Conservation (phyloP, 495 filamentous ascomycete genomes). For the Xanthoparmelia taractica region DNA sequence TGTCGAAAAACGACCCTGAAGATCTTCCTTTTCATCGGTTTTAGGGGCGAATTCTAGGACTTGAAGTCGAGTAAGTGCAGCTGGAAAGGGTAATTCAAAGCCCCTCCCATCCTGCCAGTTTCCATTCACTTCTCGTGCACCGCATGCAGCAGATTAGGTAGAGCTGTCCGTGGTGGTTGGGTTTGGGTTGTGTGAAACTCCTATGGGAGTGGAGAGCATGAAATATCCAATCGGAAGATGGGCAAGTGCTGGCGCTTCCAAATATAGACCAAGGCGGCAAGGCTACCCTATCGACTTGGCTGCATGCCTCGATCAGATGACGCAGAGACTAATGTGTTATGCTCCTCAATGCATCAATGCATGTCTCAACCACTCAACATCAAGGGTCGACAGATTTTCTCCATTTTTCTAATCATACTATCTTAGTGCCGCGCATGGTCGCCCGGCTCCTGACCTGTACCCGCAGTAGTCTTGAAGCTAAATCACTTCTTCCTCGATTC, state of each 20-base stretch:
- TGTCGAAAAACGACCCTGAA: too few relatives aligned
- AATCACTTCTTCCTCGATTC: background rate
- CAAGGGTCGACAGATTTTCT: background rate
- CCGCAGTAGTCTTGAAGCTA: conserved; percentile 1
- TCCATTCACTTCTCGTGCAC: background rate
- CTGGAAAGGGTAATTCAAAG: background rate
- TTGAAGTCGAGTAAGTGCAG: background rate
- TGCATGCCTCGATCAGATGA: too few relatives aligned
- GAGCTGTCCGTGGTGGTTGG: too few relatives aligned
- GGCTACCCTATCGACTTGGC: background rate
- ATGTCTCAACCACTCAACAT: background rate
- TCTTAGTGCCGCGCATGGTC: background rate
- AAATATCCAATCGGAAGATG: too few relatives aligned
- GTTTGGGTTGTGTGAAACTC: too few relatives aligned
- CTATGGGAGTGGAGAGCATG: too few relatives aligned
- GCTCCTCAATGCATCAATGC: too few relatives aligned
- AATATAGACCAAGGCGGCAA: background rate
- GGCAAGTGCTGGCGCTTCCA: too few relatives aligned
- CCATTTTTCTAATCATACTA: background rate
- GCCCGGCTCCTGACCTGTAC: background rate
- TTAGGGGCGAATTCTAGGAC: too few relatives aligned
- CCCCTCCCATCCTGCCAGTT: background rate
- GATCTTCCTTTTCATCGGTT: too few relatives aligned
- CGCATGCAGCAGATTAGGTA: too few relatives aligned
- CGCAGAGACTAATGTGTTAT: too few relatives aligned